Conservation (phyloP, 73 alveolate species). For the Stentor roeselii region DNA sequence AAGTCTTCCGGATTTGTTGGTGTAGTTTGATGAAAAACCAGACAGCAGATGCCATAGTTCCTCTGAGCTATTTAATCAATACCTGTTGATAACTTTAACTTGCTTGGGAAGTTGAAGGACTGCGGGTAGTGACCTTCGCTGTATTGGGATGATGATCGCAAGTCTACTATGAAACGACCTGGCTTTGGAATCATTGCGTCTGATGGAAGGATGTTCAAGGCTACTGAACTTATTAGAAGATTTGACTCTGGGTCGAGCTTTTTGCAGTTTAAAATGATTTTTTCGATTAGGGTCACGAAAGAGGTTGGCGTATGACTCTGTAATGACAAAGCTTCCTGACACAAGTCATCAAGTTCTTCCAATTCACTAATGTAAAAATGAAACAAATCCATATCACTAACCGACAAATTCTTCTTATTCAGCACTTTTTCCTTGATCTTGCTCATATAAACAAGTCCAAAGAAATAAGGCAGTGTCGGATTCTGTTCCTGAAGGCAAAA, state of each 20-base stretch:
- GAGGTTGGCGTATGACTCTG: constrained; percentile 24
- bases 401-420: constrained; percentile 5
- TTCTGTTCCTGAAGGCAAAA: constrained; percentile 21
- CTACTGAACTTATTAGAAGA: neutral
- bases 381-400: neutral
- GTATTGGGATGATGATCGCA: constrained; percentile 5
- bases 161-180: constrained; percentile 3
- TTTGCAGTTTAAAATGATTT: neutral
- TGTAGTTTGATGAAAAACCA: constrained; percentile 23
- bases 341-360: constrained; percentile 23
- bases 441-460: constrained; percentile 10
- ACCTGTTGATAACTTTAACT: constrained; percentile 12
- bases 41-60: constrained; percentile 30
- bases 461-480: constrained; percentile 31
- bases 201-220: neutral
- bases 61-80: constrained; percentile 13
- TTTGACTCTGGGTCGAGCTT: neutral
- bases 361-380: constrained; percentile 8
- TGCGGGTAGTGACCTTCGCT: constrained; percentile 7
- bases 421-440: constrained; percentile 18
- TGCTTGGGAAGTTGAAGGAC: constrained; percentile 19
- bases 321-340: constrained; percentile 21
- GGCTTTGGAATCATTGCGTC: constrained; percentile 8
- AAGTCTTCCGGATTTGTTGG: neutral
- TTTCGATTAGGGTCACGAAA: neutral